A percentile compares a stretch with the other conserved stretches of the same genome.
phyloP scores from a whole-genome alignment of 495 filamentous ascomycete species.

The Neurospora hispaniola region DNA sequence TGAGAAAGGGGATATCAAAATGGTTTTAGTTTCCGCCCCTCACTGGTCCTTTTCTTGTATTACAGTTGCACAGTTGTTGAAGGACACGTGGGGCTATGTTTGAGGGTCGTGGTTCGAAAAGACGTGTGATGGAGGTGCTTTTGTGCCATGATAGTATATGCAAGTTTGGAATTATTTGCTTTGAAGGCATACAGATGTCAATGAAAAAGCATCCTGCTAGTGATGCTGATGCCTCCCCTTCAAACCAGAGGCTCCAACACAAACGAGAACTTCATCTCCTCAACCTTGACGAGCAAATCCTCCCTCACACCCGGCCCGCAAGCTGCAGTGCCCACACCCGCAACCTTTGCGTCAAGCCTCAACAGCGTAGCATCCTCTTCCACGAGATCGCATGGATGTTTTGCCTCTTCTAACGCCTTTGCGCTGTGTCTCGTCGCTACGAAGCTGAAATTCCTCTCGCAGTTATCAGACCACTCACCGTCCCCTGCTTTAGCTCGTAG shows the following conservation, averaged over 20 bases:
- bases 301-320: slow-evolving; percentile 50
- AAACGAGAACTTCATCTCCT: slow-evolving; percentile 20
- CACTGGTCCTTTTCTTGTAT: neutral
- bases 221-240: neutral
- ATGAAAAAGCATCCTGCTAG: neutral
- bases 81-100: neutral
- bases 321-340: slow-evolving; percentile 48
- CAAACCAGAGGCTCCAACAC: slow-evolving; percentile 6
- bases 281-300: slow-evolving; percentile 23
- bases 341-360: slow-evolving; percentile 44
- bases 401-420: slow-evolving; percentile 39
- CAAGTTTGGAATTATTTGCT: neutral
- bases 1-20: neutral
- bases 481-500: slow-evolving; percentile 7
- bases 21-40: neutral
- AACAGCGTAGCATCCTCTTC: slow-evolving; percentile 40
- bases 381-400: slow-evolving; percentile 48
- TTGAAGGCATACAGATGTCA: neutral
- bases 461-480: slow-evolving; percentile 3
- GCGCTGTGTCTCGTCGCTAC: slow-evolving; percentile 39
- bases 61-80: neutral
- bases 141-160: no score
- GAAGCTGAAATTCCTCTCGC: slow-evolving; percentile 38
- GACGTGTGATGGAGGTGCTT: no score
- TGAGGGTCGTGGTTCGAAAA: neutral